A percentile compares a stretch with the other conserved stretches of the same genome.
Conservation (phyloP, 192 early-diverging fungal species). For the Anaeromyces robustus region DNA sequence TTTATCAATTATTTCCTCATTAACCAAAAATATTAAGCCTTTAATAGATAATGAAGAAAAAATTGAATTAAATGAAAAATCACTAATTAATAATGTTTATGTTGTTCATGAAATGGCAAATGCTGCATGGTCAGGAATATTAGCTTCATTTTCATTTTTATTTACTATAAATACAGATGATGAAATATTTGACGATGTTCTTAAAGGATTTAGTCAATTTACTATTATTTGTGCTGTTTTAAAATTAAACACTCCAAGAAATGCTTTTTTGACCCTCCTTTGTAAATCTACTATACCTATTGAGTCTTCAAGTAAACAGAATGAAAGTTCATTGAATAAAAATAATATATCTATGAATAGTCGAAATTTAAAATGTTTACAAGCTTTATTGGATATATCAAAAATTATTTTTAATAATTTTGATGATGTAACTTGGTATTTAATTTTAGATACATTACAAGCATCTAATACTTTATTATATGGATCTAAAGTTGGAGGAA, state of each 20-base stretch:
- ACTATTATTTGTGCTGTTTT: slow-evolving; percentile 68
- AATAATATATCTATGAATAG: slow-evolving; percentile 29
- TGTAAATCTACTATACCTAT: slow-evolving; percentile 69
- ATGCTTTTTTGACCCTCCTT: slow-evolving; percentile 71
- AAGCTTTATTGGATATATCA: slow-evolving; percentile 52
- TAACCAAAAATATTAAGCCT: slow-evolving; percentile 1
- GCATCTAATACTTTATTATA: slow-evolving; percentile 63
- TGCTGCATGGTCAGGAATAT: slow-evolving; percentile 60
- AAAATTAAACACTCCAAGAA: slow-evolving; percentile 57
- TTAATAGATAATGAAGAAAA: slow-evolving; percentile 11
- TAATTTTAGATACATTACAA: slow-evolving; percentile 75
- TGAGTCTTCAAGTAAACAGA: slow-evolving; percentile 8
- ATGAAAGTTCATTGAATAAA: not conserved
- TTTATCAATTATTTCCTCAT: not conserved
- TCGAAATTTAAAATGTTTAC: slow-evolving; percentile 62
- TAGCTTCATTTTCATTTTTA: slow-evolving; percentile 60
- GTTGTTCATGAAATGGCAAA: slow-evolving; percentile 57
- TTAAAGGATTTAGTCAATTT: slow-evolving; percentile 57
- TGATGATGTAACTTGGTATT: slow-evolving; percentile 65
- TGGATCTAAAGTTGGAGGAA: slow-evolving; percentile 18
- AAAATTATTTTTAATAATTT: slow-evolving; percentile 56
- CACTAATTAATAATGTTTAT: not conserved
- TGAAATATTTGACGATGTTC: slow-evolving; percentile 52
- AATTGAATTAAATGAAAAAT: slow-evolving; percentile 17
- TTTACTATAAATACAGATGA: slow-evolving; percentile 66